Percentiles rank a stretch among this genome's conserved stretches.
These are phyloP conservation scores for Viola pubescens DNA, from an alignment of 441 rosid genomes.

Conservation along the genomic window DNA sequence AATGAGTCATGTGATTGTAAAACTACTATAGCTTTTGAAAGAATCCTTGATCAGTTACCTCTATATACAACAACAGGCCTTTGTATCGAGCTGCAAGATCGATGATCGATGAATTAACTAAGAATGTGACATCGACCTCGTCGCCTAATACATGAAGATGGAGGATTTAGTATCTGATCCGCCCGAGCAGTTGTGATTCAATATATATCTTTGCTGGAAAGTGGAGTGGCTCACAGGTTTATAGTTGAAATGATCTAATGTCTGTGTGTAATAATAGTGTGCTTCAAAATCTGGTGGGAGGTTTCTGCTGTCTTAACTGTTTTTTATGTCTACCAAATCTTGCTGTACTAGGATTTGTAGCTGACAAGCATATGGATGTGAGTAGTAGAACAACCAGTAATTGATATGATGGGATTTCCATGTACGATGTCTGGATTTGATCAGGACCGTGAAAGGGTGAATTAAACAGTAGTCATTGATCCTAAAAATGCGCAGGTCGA, in stretches of 20 bases:
- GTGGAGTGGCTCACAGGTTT: slow-evolving; percentile 33
- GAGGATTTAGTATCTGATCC: slow-evolving; percentile 30
- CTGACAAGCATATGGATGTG: not conserved
- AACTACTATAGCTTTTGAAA: not conserved
- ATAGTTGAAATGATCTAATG: slow-evolving; percentile 39
- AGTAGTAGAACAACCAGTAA: slow-evolving; percentile 4
- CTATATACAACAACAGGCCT: slow-evolving; percentile 28
- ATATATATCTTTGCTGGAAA: slow-evolving; percentile 28
- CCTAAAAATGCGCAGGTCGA: not conserved
- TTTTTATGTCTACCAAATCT: not conserved
- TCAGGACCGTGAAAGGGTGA: not conserved
- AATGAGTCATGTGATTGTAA: not conserved
- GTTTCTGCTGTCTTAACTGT: not conserved
- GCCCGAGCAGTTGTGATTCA: slow-evolving; percentile 35
- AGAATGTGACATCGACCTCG: slow-evolving; percentile 7
- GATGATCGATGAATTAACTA: slow-evolving; percentile 7
- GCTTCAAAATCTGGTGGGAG: slow-evolving; percentile 9
- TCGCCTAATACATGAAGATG: slow-evolving; percentile 28
- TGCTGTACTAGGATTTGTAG: slow-evolving; percentile 3
- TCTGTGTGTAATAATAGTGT: slow-evolving; percentile 23
- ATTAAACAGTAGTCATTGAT: not conserved
- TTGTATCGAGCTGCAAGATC: slow-evolving; percentile 30
- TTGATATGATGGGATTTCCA: not conserved
- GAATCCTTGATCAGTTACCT: slow-evolving; percentile 11
- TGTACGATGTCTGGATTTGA: not conserved